These are phyloP conservation scores for Coemansia sp. DNA, from an alignment of 192 early-diverging fungal genomes.

Conservation along the genomic window DNA sequence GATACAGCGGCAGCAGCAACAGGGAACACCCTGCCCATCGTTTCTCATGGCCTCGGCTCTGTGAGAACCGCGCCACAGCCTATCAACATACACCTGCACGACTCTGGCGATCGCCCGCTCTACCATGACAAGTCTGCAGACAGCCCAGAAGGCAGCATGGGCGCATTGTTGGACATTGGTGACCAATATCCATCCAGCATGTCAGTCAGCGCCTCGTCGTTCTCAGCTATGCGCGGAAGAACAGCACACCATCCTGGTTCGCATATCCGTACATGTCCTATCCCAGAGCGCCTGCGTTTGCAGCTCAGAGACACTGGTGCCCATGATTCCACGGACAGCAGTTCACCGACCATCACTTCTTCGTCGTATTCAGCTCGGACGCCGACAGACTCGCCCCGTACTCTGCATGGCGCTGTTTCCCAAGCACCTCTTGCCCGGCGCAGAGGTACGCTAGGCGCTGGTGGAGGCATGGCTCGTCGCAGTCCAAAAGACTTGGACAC, in stretches of 20 bases:
- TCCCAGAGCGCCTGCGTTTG: slow-evolving; percentile 35
- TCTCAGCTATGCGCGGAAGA: not conserved
- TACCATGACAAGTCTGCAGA: not conserved
- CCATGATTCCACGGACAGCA: slow-evolving; percentile 6
- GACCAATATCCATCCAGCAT: not conserved
- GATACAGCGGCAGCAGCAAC: not conserved
- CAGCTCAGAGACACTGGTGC: slow-evolving; percentile 13
- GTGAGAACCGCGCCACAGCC: slow-evolving; percentile 1
- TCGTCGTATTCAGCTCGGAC: slow-evolving; percentile 17
- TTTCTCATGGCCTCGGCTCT: not conserved
- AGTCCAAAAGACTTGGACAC: slow-evolving; percentile 4
- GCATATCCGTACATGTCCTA: slow-evolving; percentile 49
- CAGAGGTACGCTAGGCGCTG: slow-evolving; percentile 21
- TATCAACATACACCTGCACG: slow-evolving; percentile 7
- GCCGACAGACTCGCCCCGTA: slow-evolving; percentile 16
- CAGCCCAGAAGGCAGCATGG: not conserved
- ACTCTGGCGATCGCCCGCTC: not conserved
- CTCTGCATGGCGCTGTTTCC: not conserved
- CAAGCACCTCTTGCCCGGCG: slow-evolving; percentile 9
- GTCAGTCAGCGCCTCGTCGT: not conserved
- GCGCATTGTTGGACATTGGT: not conserved
- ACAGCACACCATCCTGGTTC: slow-evolving; percentile 1
- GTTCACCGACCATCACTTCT: slow-evolving; percentile 8
- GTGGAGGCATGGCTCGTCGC: not conserved
- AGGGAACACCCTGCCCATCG: not conserved